Evolutionary conservation across 306 rosid genomes (phyloP).

Genomic region (Inga oerstediana): DNA sequence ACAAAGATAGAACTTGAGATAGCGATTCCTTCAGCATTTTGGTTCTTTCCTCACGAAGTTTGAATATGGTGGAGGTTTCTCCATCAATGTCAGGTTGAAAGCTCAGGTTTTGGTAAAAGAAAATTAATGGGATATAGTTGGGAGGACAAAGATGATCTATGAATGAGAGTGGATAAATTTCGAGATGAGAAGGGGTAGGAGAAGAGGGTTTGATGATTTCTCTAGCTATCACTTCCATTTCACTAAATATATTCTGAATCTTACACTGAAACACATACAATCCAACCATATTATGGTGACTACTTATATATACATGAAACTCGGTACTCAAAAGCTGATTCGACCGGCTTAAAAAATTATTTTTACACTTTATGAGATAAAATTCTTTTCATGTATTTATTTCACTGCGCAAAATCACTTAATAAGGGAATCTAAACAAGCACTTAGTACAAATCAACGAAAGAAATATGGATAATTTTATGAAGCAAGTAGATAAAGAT

Average conservation of each 20-base stretch:
- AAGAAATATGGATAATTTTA: not conserved
- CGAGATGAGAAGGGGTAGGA: slow-evolving; percentile 47
- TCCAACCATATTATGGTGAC: too few relatives aligned
- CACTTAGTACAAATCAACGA: not conserved
- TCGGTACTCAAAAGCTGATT: too few relatives aligned
- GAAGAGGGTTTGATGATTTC: slow-evolving; percentile 59
- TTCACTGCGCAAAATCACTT: too few relatives aligned
- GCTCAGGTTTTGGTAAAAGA: slow-evolving; percentile 24
- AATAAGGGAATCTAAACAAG: too few relatives aligned
- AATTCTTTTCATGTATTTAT: too few relatives aligned
- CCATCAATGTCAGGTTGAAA: not conserved
- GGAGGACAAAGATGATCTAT: slow-evolving; percentile 35
- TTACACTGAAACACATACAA: too few relatives aligned
- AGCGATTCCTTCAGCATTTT: slow-evolving; percentile 33
- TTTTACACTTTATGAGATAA: too few relatives aligned
- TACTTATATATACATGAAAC: too few relatives aligned
- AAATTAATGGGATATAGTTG: slow-evolving; percentile 41
- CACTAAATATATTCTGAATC: not conserved
- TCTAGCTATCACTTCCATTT: slow-evolving; percentile 34
- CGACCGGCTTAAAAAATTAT: too few relatives aligned
- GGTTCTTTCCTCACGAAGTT: not conserved
- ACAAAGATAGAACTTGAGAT: not conserved
- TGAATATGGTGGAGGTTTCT: not conserved
- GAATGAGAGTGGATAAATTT: slow-evolving; percentile 31
- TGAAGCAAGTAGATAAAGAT: not conserved